A percentile compares a stretch with the other conserved stretches of the same genome.
Conservation (phyloP, 2,329 filamentous ascomycete genomes). For the Scleromitrula shiraiana region DNA sequence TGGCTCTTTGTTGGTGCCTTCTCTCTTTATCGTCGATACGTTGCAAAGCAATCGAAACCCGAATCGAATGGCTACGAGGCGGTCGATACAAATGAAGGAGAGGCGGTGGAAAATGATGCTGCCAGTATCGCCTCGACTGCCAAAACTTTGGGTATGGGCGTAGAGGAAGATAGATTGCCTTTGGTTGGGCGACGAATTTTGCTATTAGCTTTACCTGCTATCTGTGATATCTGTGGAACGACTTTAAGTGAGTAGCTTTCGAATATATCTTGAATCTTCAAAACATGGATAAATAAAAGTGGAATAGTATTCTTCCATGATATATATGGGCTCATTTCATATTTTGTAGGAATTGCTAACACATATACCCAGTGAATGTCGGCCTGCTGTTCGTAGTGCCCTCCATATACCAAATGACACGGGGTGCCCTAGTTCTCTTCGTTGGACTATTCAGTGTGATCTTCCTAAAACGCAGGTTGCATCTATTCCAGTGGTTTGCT, state of each 20-base stretch:
- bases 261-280: background rate
- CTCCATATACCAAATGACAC: conserved; percentile 98
- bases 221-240: conserved; percentile 90
- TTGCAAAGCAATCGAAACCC: conserved; percentile 36
- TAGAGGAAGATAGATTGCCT: conserved; percentile 47
- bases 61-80: conserved; percentile 56
- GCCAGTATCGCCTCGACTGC: conserved; percentile 37
- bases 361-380: conserved; percentile 70
- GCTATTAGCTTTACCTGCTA: conserved; percentile 75
- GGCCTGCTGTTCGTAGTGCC: conserved; percentile 89
- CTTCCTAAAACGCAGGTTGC: conserved; percentile 73
- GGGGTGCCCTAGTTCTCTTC: conserved; percentile 89
- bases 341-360: background rate
- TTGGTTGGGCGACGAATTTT: conserved; percentile 65
- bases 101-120: conserved; percentile 28
- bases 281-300: too few relatives aligned
- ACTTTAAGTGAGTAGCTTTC: conserved; percentile 39
- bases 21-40: conserved; percentile 54
- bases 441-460: conserved; percentile 92
- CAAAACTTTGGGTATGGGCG: conserved; percentile 43
- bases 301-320: too few relatives aligned
- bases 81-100: conserved; percentile 41
- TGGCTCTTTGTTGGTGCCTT: conserved; percentile 80
- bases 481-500: conserved; percentile 86
- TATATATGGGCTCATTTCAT: too few relatives aligned